A percentile compares a stretch with the other conserved stretches of the same genome.
These are phyloP conservation scores for Kockovaella imperatae DNA, from an alignment of 768 basidiomycete genomes.

Conservation along the genomic window DNA sequence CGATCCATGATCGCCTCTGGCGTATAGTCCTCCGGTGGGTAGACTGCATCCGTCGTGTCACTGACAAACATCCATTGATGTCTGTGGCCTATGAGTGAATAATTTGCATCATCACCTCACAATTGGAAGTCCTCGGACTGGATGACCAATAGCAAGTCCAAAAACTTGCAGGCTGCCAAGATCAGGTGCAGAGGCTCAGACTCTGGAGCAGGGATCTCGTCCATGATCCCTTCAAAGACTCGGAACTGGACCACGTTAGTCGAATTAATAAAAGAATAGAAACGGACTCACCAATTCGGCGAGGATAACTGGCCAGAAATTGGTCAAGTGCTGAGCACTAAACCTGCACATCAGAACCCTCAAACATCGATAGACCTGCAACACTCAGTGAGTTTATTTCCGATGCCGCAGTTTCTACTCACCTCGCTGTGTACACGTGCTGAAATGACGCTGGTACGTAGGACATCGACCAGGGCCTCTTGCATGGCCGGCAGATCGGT, in stretches of 20 bases:
- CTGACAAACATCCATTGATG: slow-evolving; percentile 99
- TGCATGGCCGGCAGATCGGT: slow-evolving; percentile 87
- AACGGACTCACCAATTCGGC: slow-evolving; percentile 67
- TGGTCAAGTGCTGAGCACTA: slow-evolving; percentile 80
- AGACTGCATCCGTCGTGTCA: slow-evolving; percentile 91
- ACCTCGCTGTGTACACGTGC: slow-evolving; percentile 88
- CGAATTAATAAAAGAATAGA: neutral
- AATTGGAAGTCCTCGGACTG: slow-evolving; percentile 98
- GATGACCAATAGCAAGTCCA: slow-evolving; percentile 83
- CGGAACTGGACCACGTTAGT: slow-evolving; percentile 50
- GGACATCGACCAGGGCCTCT: slow-evolving; percentile 88
- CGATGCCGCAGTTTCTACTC: slow-evolving; percentile 1
- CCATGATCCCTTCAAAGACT: slow-evolving; percentile 74
- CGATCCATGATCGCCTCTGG: slow-evolving; percentile 88
- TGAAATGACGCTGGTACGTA: slow-evolving; percentile 65
- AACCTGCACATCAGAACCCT: slow-evolving; percentile 83
- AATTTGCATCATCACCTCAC: slow-evolving; percentile 47
- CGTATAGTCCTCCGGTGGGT: slow-evolving; percentile 66
- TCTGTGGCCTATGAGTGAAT: slow-evolving; percentile 33
- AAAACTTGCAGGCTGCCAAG: slow-evolving; percentile 83
- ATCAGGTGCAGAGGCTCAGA: slow-evolving; percentile 77
- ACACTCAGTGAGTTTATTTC: slow-evolving; percentile 13
- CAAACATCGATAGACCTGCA: slow-evolving; percentile 78
- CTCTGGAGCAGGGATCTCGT: slow-evolving; percentile 63
- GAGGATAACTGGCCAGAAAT: slow-evolving; percentile 92